Percentiles rank a stretch among this genome's conserved stretches.
Evolutionary conservation across 2,329 filamentous ascomycete genomes (phyloP).

Genomic region (Dactylonectria estremocensis): DNA sequence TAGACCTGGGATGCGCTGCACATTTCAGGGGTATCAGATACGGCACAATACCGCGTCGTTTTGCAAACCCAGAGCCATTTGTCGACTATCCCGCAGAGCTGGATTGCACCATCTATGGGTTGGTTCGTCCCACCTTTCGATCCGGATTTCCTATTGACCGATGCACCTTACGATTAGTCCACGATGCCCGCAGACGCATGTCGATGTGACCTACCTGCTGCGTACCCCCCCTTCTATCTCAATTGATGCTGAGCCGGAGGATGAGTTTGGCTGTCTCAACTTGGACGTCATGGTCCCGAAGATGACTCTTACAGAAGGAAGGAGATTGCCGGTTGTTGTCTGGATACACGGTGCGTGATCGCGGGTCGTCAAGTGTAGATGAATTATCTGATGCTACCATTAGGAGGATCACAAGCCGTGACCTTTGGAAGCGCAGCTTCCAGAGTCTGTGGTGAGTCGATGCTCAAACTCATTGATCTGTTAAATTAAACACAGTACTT

Average conservation of each 20-base stretch:
- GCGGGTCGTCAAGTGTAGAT: neutral
- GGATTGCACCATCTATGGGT: constrained; percentile 27
- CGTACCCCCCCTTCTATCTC: constrained; percentile 55
- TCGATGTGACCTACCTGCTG: constrained; percentile 60
- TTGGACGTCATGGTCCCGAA: constrained; percentile 57
- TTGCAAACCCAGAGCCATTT: constrained; percentile 1
- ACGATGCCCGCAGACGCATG: constrained; percentile 57
- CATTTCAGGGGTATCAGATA: constrained; percentile 30
- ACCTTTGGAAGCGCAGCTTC: constrained; percentile 61
- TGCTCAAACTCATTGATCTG: too few species aligned
- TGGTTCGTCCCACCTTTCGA: neutral
- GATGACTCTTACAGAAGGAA: constrained; percentile 11
- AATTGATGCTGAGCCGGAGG: constrained; percentile 46
- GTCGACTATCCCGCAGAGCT: neutral
- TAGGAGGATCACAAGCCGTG: constrained; percentile 59
- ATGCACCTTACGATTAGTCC: constrained; percentile 47
- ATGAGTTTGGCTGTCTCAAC: constrained; percentile 61
- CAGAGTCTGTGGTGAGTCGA: constrained; percentile 56
- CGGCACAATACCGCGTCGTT: constrained; percentile 18
- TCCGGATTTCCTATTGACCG: neutral
- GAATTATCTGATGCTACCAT: neutral
- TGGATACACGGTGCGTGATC: constrained; percentile 59
- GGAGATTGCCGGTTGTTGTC: constrained; percentile 57
- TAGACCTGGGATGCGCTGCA: neutral
- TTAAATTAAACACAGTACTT: too few species aligned